phyloP scores from a whole-genome alignment of 2,329 filamentous ascomycete genomes.

The Fusarium papillatum region DNA sequence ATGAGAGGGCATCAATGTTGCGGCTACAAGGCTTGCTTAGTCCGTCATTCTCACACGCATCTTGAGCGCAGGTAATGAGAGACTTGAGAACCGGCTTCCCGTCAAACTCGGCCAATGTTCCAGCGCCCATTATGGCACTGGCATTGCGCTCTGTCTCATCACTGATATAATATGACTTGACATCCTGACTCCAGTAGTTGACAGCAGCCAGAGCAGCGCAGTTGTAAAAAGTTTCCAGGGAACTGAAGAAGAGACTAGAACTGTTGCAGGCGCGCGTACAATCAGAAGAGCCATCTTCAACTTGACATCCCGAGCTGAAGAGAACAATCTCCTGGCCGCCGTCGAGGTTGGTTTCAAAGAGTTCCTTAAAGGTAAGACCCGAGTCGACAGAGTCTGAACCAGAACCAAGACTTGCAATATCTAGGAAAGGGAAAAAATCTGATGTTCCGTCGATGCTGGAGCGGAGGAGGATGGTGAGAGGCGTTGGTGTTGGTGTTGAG shows the following conservation, averaged over 20 bases:
- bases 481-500: constrained; percentile 21
- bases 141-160: constrained; percentile 52
- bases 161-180: constrained; percentile 45
- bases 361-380: constrained; percentile 49
- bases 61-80: constrained; percentile 52
- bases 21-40: constrained; percentile 48
- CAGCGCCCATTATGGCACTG: constrained; percentile 51
- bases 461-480: constrained; percentile 47
- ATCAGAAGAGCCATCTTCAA: constrained; percentile 44
- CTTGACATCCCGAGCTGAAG: constrained; percentile 49
- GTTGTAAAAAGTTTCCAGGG: constrained; percentile 55
- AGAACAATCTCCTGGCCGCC: constrained; percentile 49
- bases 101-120: constrained; percentile 48
- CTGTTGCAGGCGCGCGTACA: constrained; percentile 51
- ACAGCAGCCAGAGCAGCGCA: constrained; percentile 53
- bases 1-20: constrained; percentile 44
- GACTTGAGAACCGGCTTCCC: constrained; percentile 46
- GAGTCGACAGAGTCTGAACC: constrained; percentile 43
- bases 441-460: constrained; percentile 48
- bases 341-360: constrained; percentile 50
- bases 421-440: constrained; percentile 54
- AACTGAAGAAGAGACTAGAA: constrained; percentile 48
- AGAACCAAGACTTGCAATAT: constrained; percentile 48
- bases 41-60: constrained; percentile 51
- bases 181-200: constrained; percentile 50